phyloP scores from a whole-genome alignment of 805 yeast species.

The Nakazawaea ishiwadae region DNA sequence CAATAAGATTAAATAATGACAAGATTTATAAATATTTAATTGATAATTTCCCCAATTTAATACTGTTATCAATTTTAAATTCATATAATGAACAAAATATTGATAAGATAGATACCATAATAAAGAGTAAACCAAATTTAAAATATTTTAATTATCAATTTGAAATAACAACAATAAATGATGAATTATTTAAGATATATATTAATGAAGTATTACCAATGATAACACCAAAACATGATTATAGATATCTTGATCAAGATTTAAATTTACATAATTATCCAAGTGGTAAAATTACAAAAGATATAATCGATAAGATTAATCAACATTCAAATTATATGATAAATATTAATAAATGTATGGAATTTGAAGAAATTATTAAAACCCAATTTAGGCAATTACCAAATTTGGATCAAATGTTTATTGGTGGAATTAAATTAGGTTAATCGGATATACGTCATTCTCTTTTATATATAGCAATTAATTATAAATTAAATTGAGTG shows the following conservation, averaged over 20 bases:
- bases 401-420: too few relatives aligned
- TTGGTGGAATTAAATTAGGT: too few relatives aligned
- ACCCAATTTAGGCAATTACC: too few relatives aligned
- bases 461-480: too few relatives aligned
- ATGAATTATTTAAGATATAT: not conserved
- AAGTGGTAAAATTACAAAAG: constrained; percentile 4
- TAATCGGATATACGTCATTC: too few relatives aligned
- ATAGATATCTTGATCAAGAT: constrained; percentile 3
- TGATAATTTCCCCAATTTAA: not conserved
- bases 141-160: constrained; percentile 2
- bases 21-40: not conserved
- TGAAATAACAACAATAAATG: too few relatives aligned
- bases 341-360: too few relatives aligned
- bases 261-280: constrained; percentile 4
- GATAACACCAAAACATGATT: constrained; percentile 6
- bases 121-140: not conserved
- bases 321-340: not conserved
- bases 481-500: too few relatives aligned
- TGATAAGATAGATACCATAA: not conserved
- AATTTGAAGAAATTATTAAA: too few relatives aligned
- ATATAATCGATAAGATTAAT: constrained; percentile 1
- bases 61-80: constrained; percentile 2
- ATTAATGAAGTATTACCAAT: constrained; percentile 1
- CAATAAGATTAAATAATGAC: not conserved
- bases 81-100: not conserved